Base-by-base conservation (phyloP, 345 rosid genomes). In the Sonneratia caseolaris region DNA sequence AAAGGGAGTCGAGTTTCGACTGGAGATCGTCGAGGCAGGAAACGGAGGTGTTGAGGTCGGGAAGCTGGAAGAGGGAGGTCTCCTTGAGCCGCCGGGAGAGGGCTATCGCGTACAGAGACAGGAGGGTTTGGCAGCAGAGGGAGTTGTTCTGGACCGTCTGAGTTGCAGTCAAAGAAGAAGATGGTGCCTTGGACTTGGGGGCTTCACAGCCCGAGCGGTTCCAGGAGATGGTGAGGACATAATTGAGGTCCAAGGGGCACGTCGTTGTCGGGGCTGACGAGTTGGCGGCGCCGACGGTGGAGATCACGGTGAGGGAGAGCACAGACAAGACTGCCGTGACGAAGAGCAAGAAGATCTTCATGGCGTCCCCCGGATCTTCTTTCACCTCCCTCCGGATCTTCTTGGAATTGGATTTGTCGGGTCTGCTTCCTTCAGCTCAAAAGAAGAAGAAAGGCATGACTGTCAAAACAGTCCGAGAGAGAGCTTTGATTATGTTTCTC, bases 231-330 rank as follows among this genome's bases (percentile, higher is more conserved):
- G 71, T 82, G 1, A 76, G 68, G 19, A 86, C 87, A 71, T 88
- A 91, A 53, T 64, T 81, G 72, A 89, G 85, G 76, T 86, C 88
- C 75, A 88, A 38, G 22, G 97, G 97, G 65, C 98, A 93, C 32
- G 76, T 22, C 47, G 70, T 19, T 43, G 51, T 22, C 12, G 65
- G 24, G 4, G 49, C 22, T 21, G 70, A 11, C 32, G 67, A n/a
- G 48, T 5, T 7, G 57, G 68, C 22, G 42, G 74, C 40, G 19
- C 53, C 37, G 42, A 68, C 19, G 14, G 68, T 55, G 40, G 59
- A 43, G 66, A 66, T 21, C 19, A 38, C 45, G 27, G 49, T 40
- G 49, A 68, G 51, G 51, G 49, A 42, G 49, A 42, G 49, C 12
- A 59, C 10, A 19, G 24, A n/a, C 32, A 59, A 32, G 36, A 59